Evolutionary conservation across 2,329 filamentous ascomycete species (phyloP), one percentile per base, ranked within the genome.

Genomic region (Coleophoma cylindrospora): DNA sequence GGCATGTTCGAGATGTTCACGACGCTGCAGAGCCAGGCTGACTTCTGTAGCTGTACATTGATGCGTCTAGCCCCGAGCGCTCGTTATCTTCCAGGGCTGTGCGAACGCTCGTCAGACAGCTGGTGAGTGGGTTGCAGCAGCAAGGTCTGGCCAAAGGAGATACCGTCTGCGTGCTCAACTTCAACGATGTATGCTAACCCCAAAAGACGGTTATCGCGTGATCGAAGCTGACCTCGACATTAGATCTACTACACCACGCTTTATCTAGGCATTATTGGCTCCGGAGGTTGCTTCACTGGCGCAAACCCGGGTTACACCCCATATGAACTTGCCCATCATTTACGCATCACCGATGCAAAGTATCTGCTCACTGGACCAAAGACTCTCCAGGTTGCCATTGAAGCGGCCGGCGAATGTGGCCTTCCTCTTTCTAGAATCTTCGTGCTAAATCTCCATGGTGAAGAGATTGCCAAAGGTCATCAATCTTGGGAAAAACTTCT

Each of bases 381-480:
- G 12, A 43, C 45, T 5, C 32, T 59, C 4, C 13, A 50, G 10
- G 50, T 15, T 53, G 49, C 40, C 21, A 55, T 27, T 47, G 41
- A 43, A 47, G 45, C 53, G 56, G 21, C 52, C 48, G 34, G 60
- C 41, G 27, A 61, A 55, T 36, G 59, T 59, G 37, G 56, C 59
- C 46, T 56, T 34, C 36, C 40, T 51, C 15, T 19, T 4, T 32
- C 19, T 6, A 43, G 41, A 12, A 34, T 48, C 17, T 48, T 41
- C 37, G 27, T 48, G 14, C 40, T 48, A n/a, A 41, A 48, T 34
- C 14, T 48, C 36, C 37, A 32, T 6, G 32, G 15, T 34, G 36
- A 48, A 40, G 21, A 14, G 14, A 15, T 48, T 9, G 36, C 21
- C 7, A 12, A 22, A 17, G 17, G 36, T 9, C 27, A 32, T 15